Percentiles rank a stretch among this genome's conserved stretches.
Evolutionary conservation across 306 rosid species (phyloP).

Genomic region (Gastrolobium bilobum): DNA sequence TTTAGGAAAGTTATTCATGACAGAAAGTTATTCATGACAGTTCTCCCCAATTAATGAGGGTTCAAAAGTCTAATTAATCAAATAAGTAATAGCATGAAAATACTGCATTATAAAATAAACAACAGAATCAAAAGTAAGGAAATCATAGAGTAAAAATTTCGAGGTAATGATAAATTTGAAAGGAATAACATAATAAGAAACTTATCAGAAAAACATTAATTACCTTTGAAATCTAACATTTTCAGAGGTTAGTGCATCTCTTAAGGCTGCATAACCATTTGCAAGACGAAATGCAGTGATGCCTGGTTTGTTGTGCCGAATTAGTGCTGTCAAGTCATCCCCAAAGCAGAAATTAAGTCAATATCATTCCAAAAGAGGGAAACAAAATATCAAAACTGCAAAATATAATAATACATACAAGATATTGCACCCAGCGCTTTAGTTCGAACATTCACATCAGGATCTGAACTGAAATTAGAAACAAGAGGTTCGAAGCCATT

Average conservation of each 20-base stretch:
- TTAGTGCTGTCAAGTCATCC: conserved; percentile 69
- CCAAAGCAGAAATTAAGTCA: conserved; percentile 45
- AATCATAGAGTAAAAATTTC: neutral
- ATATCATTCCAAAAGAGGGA: neutral
- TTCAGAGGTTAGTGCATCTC: conserved; percentile 79
- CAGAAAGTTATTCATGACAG: too few species aligned
- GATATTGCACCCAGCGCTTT: conserved; percentile 94
- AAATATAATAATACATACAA: conserved; percentile 60
- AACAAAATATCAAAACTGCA: neutral
- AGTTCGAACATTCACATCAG: conserved; percentile 79
- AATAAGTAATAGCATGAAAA: neutral
- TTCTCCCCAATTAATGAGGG: neutral
- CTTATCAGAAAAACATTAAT: neutral
- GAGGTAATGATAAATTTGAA: neutral
- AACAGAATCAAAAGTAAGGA: neutral
- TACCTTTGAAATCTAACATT: conserved; percentile 96
- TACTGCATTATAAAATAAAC: neutral
- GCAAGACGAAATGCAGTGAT: conserved; percentile 83
- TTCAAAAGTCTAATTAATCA: neutral
- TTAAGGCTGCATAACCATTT: conserved; percentile 88
- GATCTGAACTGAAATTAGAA: conserved; percentile 75
- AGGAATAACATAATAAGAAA: neutral
- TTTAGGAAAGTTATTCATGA: too few species aligned
- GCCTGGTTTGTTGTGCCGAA: conserved; percentile 84
- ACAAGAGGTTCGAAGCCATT: conserved; percentile 89